Conservation (phyloP, 257 asterid genomes). For the Vinca minor region DNA sequence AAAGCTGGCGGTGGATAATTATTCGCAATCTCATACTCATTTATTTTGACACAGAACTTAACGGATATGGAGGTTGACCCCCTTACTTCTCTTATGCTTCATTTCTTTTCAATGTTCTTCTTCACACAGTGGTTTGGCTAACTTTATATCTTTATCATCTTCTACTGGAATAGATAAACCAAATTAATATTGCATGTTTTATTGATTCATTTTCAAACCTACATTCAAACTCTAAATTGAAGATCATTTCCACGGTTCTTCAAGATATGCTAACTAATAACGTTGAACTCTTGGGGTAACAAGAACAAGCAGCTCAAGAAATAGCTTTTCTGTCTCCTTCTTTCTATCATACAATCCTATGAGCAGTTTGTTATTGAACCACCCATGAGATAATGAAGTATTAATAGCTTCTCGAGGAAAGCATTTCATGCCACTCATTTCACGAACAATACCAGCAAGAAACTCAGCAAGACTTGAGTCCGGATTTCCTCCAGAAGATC, state of each 20-base stretch:
- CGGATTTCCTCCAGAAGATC: too few species aligned
- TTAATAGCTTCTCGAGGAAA: too few species aligned
- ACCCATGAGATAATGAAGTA: slow-evolving; percentile 71
- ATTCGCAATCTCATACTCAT: slow-evolving; percentile 96
- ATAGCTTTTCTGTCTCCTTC: slow-evolving; percentile 42
- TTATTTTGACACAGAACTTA: slow-evolving; percentile 72
- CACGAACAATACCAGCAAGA: too few species aligned
- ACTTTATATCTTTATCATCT: slow-evolving; percentile 54
- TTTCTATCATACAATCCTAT: slow-evolving; percentile 74
- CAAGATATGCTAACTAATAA: slow-evolving; percentile 28
- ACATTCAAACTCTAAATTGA: slow-evolving; percentile 47
- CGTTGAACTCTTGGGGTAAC: slow-evolving; percentile 56
- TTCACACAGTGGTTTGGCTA: slow-evolving; percentile 72
- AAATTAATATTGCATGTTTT: slow-evolving; percentile 18
- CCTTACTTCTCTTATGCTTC: slow-evolving; percentile 57
- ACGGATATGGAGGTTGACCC: slow-evolving; percentile 40
- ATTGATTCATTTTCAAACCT: slow-evolving; percentile 32
- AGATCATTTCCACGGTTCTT: slow-evolving; percentile 28
- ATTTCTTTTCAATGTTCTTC: slow-evolving; percentile 66
- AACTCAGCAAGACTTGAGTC: too few species aligned
- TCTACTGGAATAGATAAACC: slow-evolving; percentile 30
- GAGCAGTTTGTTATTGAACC: slow-evolving; percentile 69
- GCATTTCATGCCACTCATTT: too few species aligned
- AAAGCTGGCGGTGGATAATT: too few species aligned
- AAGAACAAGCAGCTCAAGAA: slow-evolving; percentile 51